Base-by-base conservation (phyloP, 1,284 basidiomycete species). In the Neotropicomus parvogracilis region DNA sequence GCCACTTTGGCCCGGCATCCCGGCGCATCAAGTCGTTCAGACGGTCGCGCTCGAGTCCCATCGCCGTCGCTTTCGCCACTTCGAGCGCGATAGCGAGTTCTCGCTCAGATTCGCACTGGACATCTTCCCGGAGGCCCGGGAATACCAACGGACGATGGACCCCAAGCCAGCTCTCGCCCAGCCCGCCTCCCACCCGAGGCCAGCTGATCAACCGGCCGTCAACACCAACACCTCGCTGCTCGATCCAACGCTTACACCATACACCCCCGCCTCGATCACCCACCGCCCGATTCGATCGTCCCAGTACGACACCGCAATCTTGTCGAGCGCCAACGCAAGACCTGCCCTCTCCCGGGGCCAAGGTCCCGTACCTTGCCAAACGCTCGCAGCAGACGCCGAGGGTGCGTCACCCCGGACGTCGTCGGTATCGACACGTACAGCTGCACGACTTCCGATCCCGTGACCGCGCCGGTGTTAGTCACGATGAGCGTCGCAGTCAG, bases 391-490 rank as follows among this genome's bases (percentile, higher is more conserved):
- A 83, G 77, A 35, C 78, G 64, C 24, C 64, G 66, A 0, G 85
- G 83, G 57, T 77, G 75, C 9, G 78, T 81, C 6, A 77, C 73
- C 21, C 80, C 63, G 8, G 76, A 77, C 20, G 73, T 70, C 42
- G 73, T 66, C 3, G 81, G 78, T 53, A 81, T 75, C 3, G 77
- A 70, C 28, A 88, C 70, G 62, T 88, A 90, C 14, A 87, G 51
- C 62, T 89, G 86, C 8, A 80, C 76, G 42, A 83, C 77, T 58
- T 87, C 80, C 1, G 83, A 83, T 4, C 87, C 87, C 1, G 62
- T 40, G 13, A 75, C 54, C 0, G 60, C 48, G 1, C n/a, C 85
- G 1, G 72, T 76, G 66, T 90, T 90, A 14, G 73, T 77, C 48
- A 90, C 70, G 4, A 68, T 73, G 38, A 85, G 63, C 0, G 73